Evolutionary conservation across 306 rosid genomes (phyloP).

Genomic region (Begonia fuchsioides): DNA sequence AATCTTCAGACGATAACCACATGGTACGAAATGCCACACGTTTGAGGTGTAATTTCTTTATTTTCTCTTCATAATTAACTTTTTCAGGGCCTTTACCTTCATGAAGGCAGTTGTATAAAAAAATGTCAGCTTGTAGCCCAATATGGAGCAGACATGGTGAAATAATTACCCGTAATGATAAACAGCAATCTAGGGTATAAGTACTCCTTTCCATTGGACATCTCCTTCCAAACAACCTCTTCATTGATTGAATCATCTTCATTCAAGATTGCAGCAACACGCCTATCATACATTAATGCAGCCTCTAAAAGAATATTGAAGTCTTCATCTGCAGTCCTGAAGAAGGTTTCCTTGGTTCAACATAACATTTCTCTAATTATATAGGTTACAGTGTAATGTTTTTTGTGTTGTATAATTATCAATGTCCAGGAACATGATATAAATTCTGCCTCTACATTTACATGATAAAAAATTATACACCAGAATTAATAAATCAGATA

Average conservation of each 20-base stretch:
- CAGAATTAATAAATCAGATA: too few species aligned
- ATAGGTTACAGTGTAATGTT: too few species aligned
- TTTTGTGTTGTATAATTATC: too few species aligned
- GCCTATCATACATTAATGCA: conserved; percentile 94
- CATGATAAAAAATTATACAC: too few species aligned
- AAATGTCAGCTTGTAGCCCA: conserved; percentile 7
- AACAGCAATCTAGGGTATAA: conserved; percentile 78
- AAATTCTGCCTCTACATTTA: too few species aligned
- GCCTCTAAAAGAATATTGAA: conserved; percentile 89
- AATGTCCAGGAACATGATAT: too few species aligned
- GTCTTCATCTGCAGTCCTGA: conserved; percentile 93
- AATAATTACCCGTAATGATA: conserved; percentile 58
- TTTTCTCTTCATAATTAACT: conserved; percentile 66
- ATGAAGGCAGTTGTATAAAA: conserved; percentile 11
- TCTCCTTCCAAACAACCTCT: conserved; percentile 58
- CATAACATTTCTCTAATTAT: not conserved
- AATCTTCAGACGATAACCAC: conserved; percentile 96
- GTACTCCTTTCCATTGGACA: conserved; percentile 41
- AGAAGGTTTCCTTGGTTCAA: conserved; percentile 6
- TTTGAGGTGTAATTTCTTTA: conserved; percentile 61
- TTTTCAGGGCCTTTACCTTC: conserved; percentile 93
- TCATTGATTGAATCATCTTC: conserved; percentile 81
- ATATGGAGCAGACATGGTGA: not conserved
- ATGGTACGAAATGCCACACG: conserved; percentile 94
- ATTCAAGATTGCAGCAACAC: conserved; percentile 75